Percentiles rank a stretch among this genome's conserved stretches.
phyloP scores from a whole-genome alignment of 2,329 filamentous ascomycete genomes.

The Magnaporthiopsis rhizophila region DNA sequence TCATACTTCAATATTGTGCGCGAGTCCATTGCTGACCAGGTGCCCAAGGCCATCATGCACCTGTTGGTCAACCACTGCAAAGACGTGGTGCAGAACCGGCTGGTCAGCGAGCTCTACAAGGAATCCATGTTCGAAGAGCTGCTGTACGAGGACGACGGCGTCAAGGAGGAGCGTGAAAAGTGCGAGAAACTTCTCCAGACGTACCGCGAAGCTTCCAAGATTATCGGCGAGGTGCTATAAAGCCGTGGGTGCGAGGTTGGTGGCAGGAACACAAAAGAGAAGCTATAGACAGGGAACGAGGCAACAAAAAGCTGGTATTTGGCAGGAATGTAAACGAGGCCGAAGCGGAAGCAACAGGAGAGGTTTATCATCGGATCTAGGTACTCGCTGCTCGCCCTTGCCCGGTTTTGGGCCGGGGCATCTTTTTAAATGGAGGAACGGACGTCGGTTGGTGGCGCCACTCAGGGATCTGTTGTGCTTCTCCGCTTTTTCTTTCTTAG shows the following conservation, averaged over 20 bases:
- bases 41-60: constrained; percentile 98
- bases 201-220: constrained; percentile 96
- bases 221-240: constrained; percentile 87
- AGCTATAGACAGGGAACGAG: not conserved
- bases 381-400: not conserved
- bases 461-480: not conserved
- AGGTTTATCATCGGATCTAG: not conserved
- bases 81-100: constrained; percentile 92
- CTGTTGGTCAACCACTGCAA: constrained; percentile 97
- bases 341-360: not conserved
- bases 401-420: not conserved
- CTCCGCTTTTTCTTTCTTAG: not conserved
- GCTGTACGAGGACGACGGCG: constrained; percentile 92
- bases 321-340: not conserved
- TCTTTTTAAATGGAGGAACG: not conserved
- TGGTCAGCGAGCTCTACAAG: constrained; percentile 93
- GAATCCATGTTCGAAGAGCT: constrained; percentile 86
- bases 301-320: not conserved
- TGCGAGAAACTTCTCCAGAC: constrained; percentile 93
- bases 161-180: constrained; percentile 77
- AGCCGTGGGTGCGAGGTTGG: not conserved
- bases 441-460: not conserved
- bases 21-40: constrained; percentile 96
- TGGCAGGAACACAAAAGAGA: not conserved
- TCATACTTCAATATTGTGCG: constrained; percentile 99